Evolutionary conservation across 257 asterid species (phyloP).

Genomic region (Rauvolfia tetraphylla): DNA sequence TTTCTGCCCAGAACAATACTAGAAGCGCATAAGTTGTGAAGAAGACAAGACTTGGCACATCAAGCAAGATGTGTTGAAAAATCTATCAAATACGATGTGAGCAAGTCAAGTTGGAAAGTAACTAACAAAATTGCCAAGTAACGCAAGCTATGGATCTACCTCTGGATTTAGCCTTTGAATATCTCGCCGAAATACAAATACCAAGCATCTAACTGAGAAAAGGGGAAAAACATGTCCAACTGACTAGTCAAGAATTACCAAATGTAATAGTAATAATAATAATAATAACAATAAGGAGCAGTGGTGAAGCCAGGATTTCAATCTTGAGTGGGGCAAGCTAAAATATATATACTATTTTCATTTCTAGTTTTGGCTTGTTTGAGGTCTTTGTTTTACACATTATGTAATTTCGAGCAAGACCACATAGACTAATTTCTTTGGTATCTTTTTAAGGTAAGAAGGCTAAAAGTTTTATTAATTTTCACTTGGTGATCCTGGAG

Average conservation of each 20-base stretch:
- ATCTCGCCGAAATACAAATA: conserved; percentile 69
- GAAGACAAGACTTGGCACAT: conserved; percentile 91
- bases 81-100: conserved; percentile 44
- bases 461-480: too few species aligned
- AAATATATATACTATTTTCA: too few species aligned
- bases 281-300: not conserved
- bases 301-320: too few species aligned
- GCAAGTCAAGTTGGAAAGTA: conserved; percentile 13
- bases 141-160: conserved; percentile 36
- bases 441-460: too few species aligned
- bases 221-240: conserved; percentile 1
- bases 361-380: too few species aligned
- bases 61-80: conserved; percentile 85
- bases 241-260: not conserved
- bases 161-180: conserved; percentile 72
- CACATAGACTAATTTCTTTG: too few species aligned
- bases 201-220: conserved; percentile 67
- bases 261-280: not conserved
- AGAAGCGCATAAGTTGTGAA: conserved; percentile 94
- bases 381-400: too few species aligned
- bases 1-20: conserved; percentile 97
- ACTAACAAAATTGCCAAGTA: not conserved
- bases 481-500: too few species aligned
- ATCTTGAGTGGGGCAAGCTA: too few species aligned
- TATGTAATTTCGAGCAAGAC: too few species aligned